These are phyloP conservation scores for Cercospora sojina DNA, from an alignment of 2,329 filamentous ascomycete species.

Conservation along the genomic window DNA sequence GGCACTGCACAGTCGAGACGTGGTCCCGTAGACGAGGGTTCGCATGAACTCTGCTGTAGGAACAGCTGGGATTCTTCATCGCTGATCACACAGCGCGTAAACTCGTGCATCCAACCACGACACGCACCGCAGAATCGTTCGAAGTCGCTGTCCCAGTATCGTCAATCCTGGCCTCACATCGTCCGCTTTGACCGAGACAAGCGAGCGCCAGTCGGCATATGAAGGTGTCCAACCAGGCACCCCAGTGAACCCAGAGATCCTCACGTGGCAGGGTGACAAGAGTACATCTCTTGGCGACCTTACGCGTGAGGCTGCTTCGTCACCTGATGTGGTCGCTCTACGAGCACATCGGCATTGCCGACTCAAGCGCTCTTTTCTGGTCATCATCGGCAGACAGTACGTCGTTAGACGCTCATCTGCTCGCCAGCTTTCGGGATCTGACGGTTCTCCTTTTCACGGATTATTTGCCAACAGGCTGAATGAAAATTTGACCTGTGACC, in stretches of 20 bases:
- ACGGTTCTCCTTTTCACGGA: background rate
- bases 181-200: constrained; percentile 2
- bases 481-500: background rate
- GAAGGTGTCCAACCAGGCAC: background rate
- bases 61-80: background rate
- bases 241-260: background rate
- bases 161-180: background rate
- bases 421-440: background rate
- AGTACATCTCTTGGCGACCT: background rate
- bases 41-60: background rate
- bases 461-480: background rate
- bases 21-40: background rate
- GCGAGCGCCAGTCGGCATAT: background rate
- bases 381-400: background rate
- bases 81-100: background rate
- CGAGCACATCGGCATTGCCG: background rate
- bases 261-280: background rate
- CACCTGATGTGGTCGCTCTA: background rate
- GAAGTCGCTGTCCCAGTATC: background rate
- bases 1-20: background rate
- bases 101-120: background rate
- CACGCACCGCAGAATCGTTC: background rate
- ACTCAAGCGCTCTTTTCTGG: background rate
- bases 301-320: background rate
- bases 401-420: background rate